Conservation (phyloP, 371 early-diverging fungal species). For the Syncephalastrum racemosum region DNA sequence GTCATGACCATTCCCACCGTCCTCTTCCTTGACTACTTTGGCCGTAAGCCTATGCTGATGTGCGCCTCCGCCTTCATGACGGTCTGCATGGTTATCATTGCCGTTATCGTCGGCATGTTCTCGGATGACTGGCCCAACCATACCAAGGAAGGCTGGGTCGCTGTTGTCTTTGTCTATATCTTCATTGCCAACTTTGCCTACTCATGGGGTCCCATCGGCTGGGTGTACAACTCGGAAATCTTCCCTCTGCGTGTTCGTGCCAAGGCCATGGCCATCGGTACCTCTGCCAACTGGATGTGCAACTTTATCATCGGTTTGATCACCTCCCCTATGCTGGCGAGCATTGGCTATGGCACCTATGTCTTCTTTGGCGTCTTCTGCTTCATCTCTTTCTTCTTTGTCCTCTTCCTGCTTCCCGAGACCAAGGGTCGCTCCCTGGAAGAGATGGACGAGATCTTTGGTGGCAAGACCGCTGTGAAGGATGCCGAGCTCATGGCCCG, state of each 20-base stretch:
- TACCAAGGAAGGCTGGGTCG: conserved; percentile 36
- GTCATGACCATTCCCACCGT: conserved; percentile 58
- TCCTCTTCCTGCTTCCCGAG: conserved; percentile 26
- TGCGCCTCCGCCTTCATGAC: conserved; percentile 41
- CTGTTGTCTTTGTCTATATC: conserved; percentile 57
- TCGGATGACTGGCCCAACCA: conserved; percentile 39
- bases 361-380: conserved; percentile 42
- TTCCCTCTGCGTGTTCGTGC: conserved; percentile 69
- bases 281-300: conserved; percentile 88
- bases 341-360: conserved; percentile 36
- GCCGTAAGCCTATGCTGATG: conserved; percentile 56
- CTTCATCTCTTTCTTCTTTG: conserved; percentile 25
- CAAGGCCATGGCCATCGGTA: conserved; percentile 79
- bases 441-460: conserved; percentile 47
- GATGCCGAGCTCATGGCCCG: conserved; percentile 19
- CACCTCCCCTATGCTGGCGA: conserved; percentile 19
- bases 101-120: conserved; percentile 35
- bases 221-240: conserved; percentile 88
- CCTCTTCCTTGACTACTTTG: conserved; percentile 67
- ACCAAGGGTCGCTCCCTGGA: conserved; percentile 43
- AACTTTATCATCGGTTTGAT: conserved; percentile 38
- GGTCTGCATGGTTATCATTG: conserved; percentile 44
- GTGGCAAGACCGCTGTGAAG: conserved; percentile 18
- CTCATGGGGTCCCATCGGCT: conserved; percentile 84
- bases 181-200: conserved; percentile 73